Evolutionary conservation across 2,329 filamentous ascomycete genomes (phyloP).

Genomic region (Colletotrichum eleusines): DNA sequence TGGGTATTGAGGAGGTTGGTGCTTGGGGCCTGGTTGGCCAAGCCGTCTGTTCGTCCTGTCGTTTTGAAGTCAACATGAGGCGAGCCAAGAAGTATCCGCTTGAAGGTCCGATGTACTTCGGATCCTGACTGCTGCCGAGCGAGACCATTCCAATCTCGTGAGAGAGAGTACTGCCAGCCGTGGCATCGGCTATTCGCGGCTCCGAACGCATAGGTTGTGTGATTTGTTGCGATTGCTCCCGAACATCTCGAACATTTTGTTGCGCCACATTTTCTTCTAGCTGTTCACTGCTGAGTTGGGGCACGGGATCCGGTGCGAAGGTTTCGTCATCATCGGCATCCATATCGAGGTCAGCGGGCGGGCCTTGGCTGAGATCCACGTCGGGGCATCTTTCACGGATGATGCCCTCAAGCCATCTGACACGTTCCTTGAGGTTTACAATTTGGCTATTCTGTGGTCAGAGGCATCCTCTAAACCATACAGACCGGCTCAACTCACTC

Average conservation of each 20-base stretch:
- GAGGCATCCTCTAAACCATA: background rate
- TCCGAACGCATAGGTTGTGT: slow-evolving; percentile 31
- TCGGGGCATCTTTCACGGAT: slow-evolving; percentile 56
- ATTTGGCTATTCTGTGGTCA: slow-evolving; percentile 40
- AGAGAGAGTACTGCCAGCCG: slow-evolving; percentile 48
- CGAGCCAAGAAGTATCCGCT: slow-evolving; percentile 67
- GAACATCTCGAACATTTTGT: background rate
- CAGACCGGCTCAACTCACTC: slow-evolving; percentile 48
- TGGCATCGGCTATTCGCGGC: slow-evolving; percentile 39
- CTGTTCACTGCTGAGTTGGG: slow-evolving; percentile 33
- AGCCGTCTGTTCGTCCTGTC: slow-evolving; percentile 44
- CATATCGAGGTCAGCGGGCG: slow-evolving; percentile 10
- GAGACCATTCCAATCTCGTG: slow-evolving; percentile 67
- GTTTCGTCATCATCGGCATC: slow-evolving; percentile 26
- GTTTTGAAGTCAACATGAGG: slow-evolving; percentile 57
- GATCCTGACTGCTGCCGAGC: slow-evolving; percentile 59
- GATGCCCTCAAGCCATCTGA: slow-evolving; percentile 61
- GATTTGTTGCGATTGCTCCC: slow-evolving; percentile 24
- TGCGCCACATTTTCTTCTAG: slow-evolving; percentile 34
- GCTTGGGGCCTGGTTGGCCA: slow-evolving; percentile 4
- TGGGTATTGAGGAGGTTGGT: slow-evolving; percentile 43
- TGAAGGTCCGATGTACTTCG: slow-evolving; percentile 66
- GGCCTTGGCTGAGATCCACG: slow-evolving; percentile 52
- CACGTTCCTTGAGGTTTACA: slow-evolving; percentile 54
- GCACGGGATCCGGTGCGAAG: slow-evolving; percentile 30